Conservation (phyloP, 2,329 filamentous ascomycete genomes). For the Curvularia lunata region DNA sequence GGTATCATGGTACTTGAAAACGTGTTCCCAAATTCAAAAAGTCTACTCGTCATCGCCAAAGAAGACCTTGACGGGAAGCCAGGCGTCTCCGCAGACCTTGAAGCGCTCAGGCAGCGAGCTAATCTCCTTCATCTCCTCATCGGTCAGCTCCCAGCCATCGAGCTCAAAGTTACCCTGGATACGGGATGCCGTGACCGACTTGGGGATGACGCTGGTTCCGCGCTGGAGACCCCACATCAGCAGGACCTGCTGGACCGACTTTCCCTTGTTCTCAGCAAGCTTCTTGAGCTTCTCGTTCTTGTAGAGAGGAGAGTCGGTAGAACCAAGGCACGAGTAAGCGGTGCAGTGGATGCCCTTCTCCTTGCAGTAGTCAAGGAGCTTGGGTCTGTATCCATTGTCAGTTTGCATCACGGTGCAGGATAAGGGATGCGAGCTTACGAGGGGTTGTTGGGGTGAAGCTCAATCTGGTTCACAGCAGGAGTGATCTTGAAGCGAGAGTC, state of each 20-base stretch:
- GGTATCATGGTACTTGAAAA: slow-evolving; percentile 18
- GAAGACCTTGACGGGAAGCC: slow-evolving; percentile 80
- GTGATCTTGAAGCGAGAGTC: slow-evolving; percentile 68
- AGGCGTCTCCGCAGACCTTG: slow-evolving; percentile 73
- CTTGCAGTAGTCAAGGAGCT: slow-evolving; percentile 74
- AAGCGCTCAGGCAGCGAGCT: slow-evolving; percentile 74
- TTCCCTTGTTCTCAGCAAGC: slow-evolving; percentile 69
- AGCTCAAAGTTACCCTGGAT: slow-evolving; percentile 78
- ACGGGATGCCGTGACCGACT: slow-evolving; percentile 75
- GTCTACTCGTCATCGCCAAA: slow-evolving; percentile 77
- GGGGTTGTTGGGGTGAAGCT: slow-evolving; percentile 80
- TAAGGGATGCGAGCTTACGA: slow-evolving; percentile 53
- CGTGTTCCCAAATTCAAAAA: background rate
- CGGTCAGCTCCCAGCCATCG: slow-evolving; percentile 74
- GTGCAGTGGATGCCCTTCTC: slow-evolving; percentile 77
- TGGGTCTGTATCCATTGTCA: slow-evolving; percentile 55
- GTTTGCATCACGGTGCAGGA: background rate
- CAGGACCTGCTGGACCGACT: slow-evolving; percentile 76
- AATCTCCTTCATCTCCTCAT: slow-evolving; percentile 74
- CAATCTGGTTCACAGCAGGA: slow-evolving; percentile 79
- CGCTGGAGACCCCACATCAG: slow-evolving; percentile 82
- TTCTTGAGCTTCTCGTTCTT: slow-evolving; percentile 68
- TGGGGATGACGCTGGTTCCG: slow-evolving; percentile 84
- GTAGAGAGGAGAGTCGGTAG: slow-evolving; percentile 72
- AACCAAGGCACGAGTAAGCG: slow-evolving; percentile 76